A percentile compares a stretch with the other conserved stretches of the same genome.
Evolutionary conservation across 352 stramenopile species (phyloP).

Genomic region (Globisporangium barbulae): DNA sequence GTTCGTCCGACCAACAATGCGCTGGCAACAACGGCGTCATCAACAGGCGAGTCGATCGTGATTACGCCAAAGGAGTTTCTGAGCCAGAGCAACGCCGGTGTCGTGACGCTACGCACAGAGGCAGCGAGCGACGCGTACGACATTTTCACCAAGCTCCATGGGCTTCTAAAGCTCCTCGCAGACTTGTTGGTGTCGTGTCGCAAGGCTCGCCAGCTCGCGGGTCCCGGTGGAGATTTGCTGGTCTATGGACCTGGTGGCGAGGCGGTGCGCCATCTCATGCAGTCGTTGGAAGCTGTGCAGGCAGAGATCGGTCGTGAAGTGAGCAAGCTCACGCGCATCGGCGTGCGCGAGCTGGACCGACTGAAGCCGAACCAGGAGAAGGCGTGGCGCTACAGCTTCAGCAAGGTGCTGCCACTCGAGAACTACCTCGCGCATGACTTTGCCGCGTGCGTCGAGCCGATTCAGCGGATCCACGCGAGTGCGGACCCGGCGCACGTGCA

Average conservation of each 20-base stretch:
- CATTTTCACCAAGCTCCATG: constrained; percentile 73
- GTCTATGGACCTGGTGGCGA: constrained; percentile 83
- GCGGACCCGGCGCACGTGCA: constrained; percentile 77
- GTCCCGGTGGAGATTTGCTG: constrained; percentile 75
- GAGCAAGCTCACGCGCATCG: constrained; percentile 74
- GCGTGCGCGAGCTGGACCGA: constrained; percentile 78
- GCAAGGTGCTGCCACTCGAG: constrained; percentile 78
- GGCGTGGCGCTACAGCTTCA: constrained; percentile 83
- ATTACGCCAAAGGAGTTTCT: constrained; percentile 67
- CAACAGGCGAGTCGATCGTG: constrained; percentile 32
- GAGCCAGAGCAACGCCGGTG: constrained; percentile 66
- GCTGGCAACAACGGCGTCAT: constrained; percentile 32
- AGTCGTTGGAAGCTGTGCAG: constrained; percentile 78
- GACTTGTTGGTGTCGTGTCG: constrained; percentile 82
- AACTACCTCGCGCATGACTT: constrained; percentile 84
- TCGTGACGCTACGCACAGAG: constrained; percentile 67
- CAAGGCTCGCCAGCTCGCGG: constrained; percentile 76
- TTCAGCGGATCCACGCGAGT: constrained; percentile 85
- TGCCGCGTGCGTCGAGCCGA: constrained; percentile 76
- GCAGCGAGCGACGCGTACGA: constrained; percentile 56
- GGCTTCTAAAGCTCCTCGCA: constrained; percentile 73
- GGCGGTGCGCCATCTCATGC: constrained; percentile 78
- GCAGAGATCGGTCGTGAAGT: constrained; percentile 73
- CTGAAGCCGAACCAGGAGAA: constrained; percentile 86
- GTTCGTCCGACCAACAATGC: constrained; percentile 21